A percentile compares a stretch with the other conserved stretches of the same genome.
Evolutionary conservation across 2,329 filamentous ascomycete species (phyloP).

Genomic region (Penicillium hesseltinei): DNA sequence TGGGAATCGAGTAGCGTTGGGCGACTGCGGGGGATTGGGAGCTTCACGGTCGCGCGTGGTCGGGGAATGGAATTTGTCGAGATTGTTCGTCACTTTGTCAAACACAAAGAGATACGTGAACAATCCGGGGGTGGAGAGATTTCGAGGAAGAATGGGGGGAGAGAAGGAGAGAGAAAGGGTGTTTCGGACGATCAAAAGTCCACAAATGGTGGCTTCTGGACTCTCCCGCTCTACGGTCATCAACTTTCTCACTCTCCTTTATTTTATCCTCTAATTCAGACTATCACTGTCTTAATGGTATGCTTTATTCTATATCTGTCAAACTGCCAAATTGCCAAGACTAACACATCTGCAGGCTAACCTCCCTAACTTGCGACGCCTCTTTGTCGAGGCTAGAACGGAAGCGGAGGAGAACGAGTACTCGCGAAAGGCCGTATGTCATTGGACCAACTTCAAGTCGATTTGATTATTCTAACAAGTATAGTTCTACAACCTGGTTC

Average conservation of each 20-base stretch:
- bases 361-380: slow-evolving; percentile 88
- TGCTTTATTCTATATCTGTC: neutral
- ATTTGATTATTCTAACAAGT: slow-evolving; percentile 8
- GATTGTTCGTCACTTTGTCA: slow-evolving; percentile 15
- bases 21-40: slow-evolving; percentile 36
- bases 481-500: slow-evolving; percentile 90
- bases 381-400: slow-evolving; percentile 91
- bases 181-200: slow-evolving; percentile 29
- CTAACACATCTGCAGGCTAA: slow-evolving; percentile 36
- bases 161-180: slow-evolving; percentile 21
- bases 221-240: slow-evolving; percentile 17
- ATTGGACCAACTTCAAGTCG: neutral
- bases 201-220: slow-evolving; percentile 31
- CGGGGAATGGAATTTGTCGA: slow-evolving; percentile 8
- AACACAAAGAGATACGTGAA: slow-evolving; percentile 3
- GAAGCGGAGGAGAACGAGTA: slow-evolving; percentile 94
- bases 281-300: slow-evolving; percentile 20
- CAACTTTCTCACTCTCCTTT: neutral
- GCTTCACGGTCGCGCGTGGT: slow-evolving; percentile 32
- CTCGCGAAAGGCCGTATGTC: slow-evolving; percentile 81
- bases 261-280: slow-evolving; percentile 2
- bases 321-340: neutral
- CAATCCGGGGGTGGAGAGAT: slow-evolving; percentile 10
- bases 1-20: slow-evolving; percentile 17
- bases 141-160: slow-evolving; percentile 9